phyloP scores from a whole-genome alignment of 768 basidiomycete genomes.

The Phallus indusiatus region DNA sequence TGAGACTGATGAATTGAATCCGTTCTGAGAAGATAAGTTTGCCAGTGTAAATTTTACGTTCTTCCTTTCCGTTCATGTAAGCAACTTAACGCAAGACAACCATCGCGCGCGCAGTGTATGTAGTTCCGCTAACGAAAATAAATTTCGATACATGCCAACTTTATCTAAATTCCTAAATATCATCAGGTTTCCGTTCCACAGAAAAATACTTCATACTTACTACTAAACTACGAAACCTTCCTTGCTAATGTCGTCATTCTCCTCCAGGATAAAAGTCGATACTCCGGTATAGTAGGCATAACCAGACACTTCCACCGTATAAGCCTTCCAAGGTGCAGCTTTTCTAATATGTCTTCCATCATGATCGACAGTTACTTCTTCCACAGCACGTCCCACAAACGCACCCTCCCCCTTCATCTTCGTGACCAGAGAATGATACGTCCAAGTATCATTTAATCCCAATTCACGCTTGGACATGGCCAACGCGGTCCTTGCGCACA shows the following conservation, averaged over 20 bases:
- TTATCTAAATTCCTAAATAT: no score
- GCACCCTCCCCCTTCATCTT: conserved; percentile 4
- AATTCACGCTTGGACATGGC: conserved; percentile 23
- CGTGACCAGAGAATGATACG: conserved; percentile 29
- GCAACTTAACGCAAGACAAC: no score
- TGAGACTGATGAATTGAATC: no score
- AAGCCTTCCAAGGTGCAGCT: background rate
- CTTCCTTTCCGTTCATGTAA: no score
- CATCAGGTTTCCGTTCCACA: background rate
- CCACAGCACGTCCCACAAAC: conserved; percentile 2
- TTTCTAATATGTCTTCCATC: background rate
- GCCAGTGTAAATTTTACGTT: no score
- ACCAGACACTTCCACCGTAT: conserved; percentile 3
- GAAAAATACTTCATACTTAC: no score
- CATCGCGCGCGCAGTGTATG: no score
- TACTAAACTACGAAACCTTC: background rate
- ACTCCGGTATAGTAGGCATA: conserved; percentile 6
- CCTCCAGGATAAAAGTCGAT: conserved; percentile 4
- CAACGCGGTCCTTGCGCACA: conserved; percentile 29
- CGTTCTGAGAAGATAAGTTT: no score
- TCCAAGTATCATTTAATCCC: conserved; percentile 20
- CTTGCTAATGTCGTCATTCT: background rate
- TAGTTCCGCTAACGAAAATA: no score
- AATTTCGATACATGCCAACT: no score
- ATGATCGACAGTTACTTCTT: background rate